Evolutionary conservation across 805 yeast species (phyloP), one percentile per base, ranked within the genome.

Genomic region (Candida ficus): DNA sequence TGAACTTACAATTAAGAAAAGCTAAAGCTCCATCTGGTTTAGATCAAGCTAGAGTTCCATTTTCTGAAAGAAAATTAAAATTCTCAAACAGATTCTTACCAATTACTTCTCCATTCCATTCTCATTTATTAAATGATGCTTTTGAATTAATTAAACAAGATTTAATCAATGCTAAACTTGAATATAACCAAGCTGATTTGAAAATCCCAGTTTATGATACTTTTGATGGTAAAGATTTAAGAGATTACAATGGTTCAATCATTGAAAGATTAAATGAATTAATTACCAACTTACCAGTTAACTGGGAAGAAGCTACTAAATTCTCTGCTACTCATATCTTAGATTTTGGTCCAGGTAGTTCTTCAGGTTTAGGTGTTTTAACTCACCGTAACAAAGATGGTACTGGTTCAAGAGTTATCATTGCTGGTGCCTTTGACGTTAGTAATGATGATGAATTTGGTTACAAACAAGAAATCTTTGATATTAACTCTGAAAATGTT

Each of bases 261-360:
- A 71, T 78, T 37, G 70, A 72, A 22, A 81, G 96, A 65, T 71
- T 87, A 44, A 81, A 84, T 45, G 78, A 79, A 62, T 83, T 90
- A 57, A 90, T 93, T 63, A 87, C 93, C 39, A 80, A 80, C 58
- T 75, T 87, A 57, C 88, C 95, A 33, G 99, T 93, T 49, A 75
- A 86, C 67, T 93, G 99, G 99, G 98, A 93, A 69, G 51, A 53
- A 22, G 95, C 98, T 23, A 90, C 97, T 28, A 61, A 76, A 50
- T 87, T 86, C 62, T 62, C 75, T 35, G 76, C 93, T 21, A 85
- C 97, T 35, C 99, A 93, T 62, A 77, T 93, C 55, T 64, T 93
- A 47, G 99, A 93, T 68, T 93, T 93, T 56, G 99, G 99, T 62
- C 99, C 99, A 47, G 99, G 99, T 67, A 98, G 98, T 54, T 80